Percentiles rank a stretch among this genome's conserved stretches.
Evolutionary conservation across 805 yeast genomes (phyloP).

Genomic region (Starmerella sirachaensis): DNA sequence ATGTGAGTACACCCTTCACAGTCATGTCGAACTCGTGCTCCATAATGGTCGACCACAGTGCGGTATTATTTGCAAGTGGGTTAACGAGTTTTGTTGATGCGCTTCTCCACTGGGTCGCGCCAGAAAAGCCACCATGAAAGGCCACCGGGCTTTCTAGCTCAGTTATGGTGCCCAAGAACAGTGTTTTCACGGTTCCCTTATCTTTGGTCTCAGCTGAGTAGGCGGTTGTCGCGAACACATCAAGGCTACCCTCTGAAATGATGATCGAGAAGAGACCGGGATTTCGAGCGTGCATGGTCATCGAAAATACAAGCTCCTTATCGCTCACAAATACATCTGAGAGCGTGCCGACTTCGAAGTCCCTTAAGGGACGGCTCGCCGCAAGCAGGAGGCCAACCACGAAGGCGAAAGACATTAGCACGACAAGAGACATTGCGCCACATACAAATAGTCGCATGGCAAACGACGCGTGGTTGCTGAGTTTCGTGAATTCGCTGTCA

Average conservation of each 20-base stretch:
- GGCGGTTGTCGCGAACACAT: slow-evolving; percentile 49
- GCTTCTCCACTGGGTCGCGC: slow-evolving; percentile 45
- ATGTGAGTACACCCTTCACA: slow-evolving; percentile 68
- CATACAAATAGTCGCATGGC: slow-evolving; percentile 8
- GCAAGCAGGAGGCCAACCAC: slow-evolving; percentile 75
- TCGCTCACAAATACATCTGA: slow-evolving; percentile 65
- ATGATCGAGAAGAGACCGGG: slow-evolving; percentile 71
- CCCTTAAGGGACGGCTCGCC: slow-evolving; percentile 68
- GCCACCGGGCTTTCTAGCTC: slow-evolving; percentile 58
- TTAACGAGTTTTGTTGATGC: slow-evolving; percentile 60
- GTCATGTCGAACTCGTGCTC: slow-evolving; percentile 77
- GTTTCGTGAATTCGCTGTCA: slow-evolving; percentile 5
- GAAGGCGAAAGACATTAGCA: slow-evolving; percentile 45
- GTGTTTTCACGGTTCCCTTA: slow-evolving; percentile 41
- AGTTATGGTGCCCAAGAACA: slow-evolving; percentile 58
- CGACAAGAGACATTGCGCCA: slow-evolving; percentile 20
- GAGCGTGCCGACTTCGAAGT: slow-evolving; percentile 48
- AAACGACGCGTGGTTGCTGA: slow-evolving; percentile 4
- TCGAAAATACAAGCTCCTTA: slow-evolving; percentile 73
- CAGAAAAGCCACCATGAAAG: slow-evolving; percentile 70
- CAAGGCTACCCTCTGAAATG: slow-evolving; percentile 58
- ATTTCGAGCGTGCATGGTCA: slow-evolving; percentile 67
- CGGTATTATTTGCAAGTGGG: slow-evolving; percentile 46
- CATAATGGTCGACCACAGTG: slow-evolving; percentile 56
- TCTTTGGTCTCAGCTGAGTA: slow-evolving; percentile 9